A percentile compares a stretch with the other conserved stretches of the same genome.
phyloP scores from a whole-genome alignment of 345 rosid genomes.

The Moricandia moricandioides region DNA sequence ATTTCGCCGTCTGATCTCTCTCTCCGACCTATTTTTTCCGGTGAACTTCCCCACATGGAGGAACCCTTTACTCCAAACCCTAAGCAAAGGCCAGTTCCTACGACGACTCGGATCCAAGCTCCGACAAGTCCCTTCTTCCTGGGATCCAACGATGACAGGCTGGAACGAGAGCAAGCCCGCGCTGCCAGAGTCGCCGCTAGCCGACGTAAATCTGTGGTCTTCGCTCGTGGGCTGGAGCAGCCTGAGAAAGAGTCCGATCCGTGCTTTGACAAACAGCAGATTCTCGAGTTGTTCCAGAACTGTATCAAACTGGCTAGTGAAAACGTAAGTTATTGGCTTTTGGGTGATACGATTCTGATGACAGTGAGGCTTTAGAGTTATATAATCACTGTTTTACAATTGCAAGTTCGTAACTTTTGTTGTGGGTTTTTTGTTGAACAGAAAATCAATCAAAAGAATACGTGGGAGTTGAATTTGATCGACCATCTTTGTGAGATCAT shows the following conservation, averaged over 20 bases:
- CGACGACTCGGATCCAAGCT: too few species aligned
- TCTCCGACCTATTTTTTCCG: too few species aligned
- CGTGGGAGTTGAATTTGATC: conserved; percentile 81
- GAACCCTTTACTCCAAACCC: conserved; percentile 70
- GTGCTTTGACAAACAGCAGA: conserved; percentile 70
- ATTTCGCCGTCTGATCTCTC: too few species aligned
- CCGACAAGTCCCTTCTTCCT: conserved; percentile 48
- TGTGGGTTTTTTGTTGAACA: conserved; percentile 31
- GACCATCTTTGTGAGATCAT: conserved; percentile 82
- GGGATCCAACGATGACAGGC: conserved; percentile 72
- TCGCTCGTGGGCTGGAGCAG: conserved; percentile 29
- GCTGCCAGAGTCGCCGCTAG: conserved; percentile 82
- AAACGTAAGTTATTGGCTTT: conserved; percentile 48
- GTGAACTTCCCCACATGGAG: conserved; percentile 43
- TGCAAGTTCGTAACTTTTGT: background rate
- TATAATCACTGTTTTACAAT: background rate
- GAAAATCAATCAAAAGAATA: conserved; percentile 90
- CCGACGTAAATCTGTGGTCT: conserved; percentile 61
- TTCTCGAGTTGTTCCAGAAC: conserved; percentile 75
- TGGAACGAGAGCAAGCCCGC: conserved; percentile 84
- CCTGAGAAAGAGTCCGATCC: conserved; percentile 44
- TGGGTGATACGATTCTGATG: too few species aligned
- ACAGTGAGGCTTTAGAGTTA: background rate
- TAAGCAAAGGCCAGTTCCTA: conserved; percentile 48
- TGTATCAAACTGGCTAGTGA: conserved; percentile 95